Evolutionary conservation across 805 yeast species (phyloP).

Genomic region (Candida tibetensis): DNA sequence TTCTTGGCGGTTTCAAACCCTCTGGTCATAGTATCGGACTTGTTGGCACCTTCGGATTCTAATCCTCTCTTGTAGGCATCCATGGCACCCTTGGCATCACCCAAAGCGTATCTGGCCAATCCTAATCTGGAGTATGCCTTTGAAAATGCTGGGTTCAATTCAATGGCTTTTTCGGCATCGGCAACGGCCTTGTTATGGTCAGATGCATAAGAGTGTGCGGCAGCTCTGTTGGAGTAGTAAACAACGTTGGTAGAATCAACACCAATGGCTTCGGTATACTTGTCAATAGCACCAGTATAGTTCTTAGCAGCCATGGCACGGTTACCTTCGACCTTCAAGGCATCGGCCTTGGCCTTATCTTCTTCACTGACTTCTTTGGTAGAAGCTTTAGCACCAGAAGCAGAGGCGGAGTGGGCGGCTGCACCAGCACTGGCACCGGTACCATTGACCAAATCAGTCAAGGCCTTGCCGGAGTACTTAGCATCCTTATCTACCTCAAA

Average conservation of each 20-base stretch:
- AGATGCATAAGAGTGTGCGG: conserved; percentile 81
- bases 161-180: conserved; percentile 83
- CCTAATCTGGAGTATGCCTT: conserved; percentile 96
- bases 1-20: conserved; percentile 93
- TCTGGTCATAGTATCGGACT: conserved; percentile 85
- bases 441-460: conserved; percentile 42
- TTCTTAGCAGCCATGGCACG: conserved; percentile 78
- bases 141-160: conserved; percentile 73
- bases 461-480: conserved; percentile 48
- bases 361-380: conserved; percentile 44
- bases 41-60: conserved; percentile 79
- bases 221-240: conserved; percentile 91
- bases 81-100: conserved; percentile 86
- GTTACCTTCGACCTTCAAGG: conserved; percentile 83
- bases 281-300: conserved; percentile 65
- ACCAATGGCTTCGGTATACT: conserved; percentile 78
- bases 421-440: conserved; percentile 9
- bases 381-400: conserved; percentile 25
- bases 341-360: conserved; percentile 72
- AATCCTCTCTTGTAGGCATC: conserved; percentile 88
- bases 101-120: conserved; percentile 88
- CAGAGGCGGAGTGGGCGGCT: conserved; percentile 19
- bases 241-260: conserved; percentile 73
- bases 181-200: conserved; percentile 73
- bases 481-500: conserved; percentile 62